Evolutionary conservation across 257 asterid species (phyloP).

Genomic region (Capsicum rhomboideum): DNA sequence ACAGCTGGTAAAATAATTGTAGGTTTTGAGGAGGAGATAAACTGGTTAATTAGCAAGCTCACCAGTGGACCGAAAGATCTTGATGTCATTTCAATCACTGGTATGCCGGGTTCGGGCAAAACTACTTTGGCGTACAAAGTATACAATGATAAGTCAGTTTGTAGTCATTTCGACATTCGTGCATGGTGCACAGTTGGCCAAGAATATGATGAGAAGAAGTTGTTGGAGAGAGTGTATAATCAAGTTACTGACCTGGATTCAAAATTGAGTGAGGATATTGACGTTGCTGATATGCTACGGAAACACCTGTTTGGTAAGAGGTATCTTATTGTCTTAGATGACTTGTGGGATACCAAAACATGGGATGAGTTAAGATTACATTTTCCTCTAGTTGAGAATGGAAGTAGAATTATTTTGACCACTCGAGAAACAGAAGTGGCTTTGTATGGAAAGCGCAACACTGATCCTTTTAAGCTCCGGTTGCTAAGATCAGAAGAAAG

Average conservation of each 20-base stretch:
- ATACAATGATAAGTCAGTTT: not conserved
- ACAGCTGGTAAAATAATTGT: not conserved
- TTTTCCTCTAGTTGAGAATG: not conserved
- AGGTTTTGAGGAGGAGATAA: not conserved
- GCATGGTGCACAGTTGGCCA: not conserved
- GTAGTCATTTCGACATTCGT: not conserved
- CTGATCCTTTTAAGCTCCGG: not conserved
- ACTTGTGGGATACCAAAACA: not conserved
- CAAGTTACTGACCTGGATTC: not conserved
- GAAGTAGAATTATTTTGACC: slow-evolving; percentile 12
- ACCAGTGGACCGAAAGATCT: not conserved
- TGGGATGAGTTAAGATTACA: slow-evolving; percentile 9
- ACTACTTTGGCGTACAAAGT: slow-evolving; percentile 3
- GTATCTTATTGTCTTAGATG: slow-evolving; percentile 18
- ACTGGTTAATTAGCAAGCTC: not conserved
- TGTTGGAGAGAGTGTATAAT: not conserved
- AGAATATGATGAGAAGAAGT: not conserved
- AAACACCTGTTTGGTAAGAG: not conserved
- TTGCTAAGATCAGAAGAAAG: not conserved
- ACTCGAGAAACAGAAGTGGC: not conserved
- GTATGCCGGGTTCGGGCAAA: not conserved
- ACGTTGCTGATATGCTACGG: not conserved
- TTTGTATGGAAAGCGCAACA: not conserved
- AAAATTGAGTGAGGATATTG: not conserved
- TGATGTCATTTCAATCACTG: not conserved